phyloP scores from a whole-genome alignment of 495 filamentous ascomycete genomes.

The Astrothelium subdiscretum region DNA sequence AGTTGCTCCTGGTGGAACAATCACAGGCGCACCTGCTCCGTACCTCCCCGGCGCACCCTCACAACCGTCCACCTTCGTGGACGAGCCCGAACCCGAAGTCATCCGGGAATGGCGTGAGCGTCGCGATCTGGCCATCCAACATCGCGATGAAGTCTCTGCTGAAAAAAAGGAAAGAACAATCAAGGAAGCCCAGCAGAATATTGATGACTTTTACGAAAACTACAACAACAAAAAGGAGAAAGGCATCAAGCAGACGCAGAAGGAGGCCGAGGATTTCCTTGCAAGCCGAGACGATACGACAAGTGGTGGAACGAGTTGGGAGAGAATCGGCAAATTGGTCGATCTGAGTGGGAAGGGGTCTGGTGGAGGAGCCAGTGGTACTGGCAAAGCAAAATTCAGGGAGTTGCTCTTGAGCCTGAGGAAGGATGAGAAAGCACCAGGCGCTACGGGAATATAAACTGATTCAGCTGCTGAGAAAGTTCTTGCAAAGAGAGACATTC shows the following conservation, averaged over 20 bases:
- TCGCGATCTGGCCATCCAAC: slow-evolving; percentile 62
- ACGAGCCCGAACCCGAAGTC: slow-evolving; percentile 78
- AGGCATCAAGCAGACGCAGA: slow-evolving; percentile 65
- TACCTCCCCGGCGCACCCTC: slow-evolving; percentile 56
- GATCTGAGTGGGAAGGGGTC: slow-evolving; percentile 90
- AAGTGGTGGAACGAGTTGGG: slow-evolving; percentile 93
- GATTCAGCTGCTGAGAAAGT: background rate
- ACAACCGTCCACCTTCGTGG: slow-evolving; percentile 36
- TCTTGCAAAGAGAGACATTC: background rate
- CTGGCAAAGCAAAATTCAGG: slow-evolving; percentile 88
- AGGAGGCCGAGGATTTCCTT: slow-evolving; percentile 92
- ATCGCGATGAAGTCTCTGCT: slow-evolving; percentile 64
- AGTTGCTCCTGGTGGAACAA: slow-evolving; percentile 76
- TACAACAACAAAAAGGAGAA: slow-evolving; percentile 98
- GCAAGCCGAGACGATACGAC: slow-evolving; percentile 80
- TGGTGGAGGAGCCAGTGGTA: slow-evolving; percentile 73
- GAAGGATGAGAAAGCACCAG: slow-evolving; percentile 91
- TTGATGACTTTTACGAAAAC: slow-evolving; percentile 98
- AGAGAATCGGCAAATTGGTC: slow-evolving; percentile 91
- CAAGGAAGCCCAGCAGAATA: slow-evolving; percentile 72
- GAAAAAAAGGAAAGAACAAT: slow-evolving; percentile 70
- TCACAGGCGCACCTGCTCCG: slow-evolving; percentile 63
- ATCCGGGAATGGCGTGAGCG: slow-evolving; percentile 88
- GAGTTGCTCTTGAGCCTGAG: slow-evolving; percentile 77
- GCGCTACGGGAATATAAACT: slow-evolving; percentile 51